Evolutionary conservation across 352 stramenopile species (phyloP).

Genomic region (Phytopythium mirpurense): DNA sequence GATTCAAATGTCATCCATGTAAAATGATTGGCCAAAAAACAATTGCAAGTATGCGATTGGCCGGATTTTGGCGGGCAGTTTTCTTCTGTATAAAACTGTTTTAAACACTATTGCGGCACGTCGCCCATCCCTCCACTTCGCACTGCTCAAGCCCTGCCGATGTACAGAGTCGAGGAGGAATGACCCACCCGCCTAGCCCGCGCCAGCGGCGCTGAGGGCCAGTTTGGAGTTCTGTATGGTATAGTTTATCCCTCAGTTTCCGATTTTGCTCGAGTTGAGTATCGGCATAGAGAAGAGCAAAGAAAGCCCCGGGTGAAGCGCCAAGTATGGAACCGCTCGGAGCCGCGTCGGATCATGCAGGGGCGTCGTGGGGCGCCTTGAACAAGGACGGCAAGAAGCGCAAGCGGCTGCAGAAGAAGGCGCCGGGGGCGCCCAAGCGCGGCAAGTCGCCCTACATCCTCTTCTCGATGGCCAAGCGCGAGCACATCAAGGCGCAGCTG

Average conservation of each 20-base stretch:
- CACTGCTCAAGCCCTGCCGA: neutral
- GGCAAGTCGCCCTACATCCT: slow-evolving; percentile 91
- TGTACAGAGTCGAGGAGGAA: slow-evolving; percentile 14
- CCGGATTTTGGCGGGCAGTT: neutral
- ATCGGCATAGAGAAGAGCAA: slow-evolving; percentile 81
- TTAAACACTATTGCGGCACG: slow-evolving; percentile 9
- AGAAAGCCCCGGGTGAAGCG: slow-evolving; percentile 26
- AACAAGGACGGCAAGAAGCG: slow-evolving; percentile 83
- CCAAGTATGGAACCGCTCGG: slow-evolving; percentile 65
- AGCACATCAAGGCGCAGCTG: slow-evolving; percentile 87
- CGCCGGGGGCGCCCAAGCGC: slow-evolving; percentile 83
- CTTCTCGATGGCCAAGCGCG: slow-evolving; percentile 90
- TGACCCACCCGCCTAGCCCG: slow-evolving; percentile 9
- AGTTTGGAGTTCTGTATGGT: slow-evolving; percentile 60
- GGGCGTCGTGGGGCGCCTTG: slow-evolving; percentile 56
- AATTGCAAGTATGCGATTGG: neutral
- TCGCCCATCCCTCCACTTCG: slow-evolving; percentile 5
- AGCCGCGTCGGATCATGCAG: slow-evolving; percentile 47
- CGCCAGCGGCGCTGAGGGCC: neutral
- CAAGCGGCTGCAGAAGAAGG: slow-evolving; percentile 89
- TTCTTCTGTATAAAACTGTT: neutral
- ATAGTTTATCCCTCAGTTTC: slow-evolving; percentile 76
- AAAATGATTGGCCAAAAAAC: neutral
- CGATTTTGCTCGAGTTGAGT: slow-evolving; percentile 68
- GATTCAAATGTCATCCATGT: too few relatives aligned